phyloP scores from a whole-genome alignment of 345 rosid species.

The Cardamine occulta region DNA sequence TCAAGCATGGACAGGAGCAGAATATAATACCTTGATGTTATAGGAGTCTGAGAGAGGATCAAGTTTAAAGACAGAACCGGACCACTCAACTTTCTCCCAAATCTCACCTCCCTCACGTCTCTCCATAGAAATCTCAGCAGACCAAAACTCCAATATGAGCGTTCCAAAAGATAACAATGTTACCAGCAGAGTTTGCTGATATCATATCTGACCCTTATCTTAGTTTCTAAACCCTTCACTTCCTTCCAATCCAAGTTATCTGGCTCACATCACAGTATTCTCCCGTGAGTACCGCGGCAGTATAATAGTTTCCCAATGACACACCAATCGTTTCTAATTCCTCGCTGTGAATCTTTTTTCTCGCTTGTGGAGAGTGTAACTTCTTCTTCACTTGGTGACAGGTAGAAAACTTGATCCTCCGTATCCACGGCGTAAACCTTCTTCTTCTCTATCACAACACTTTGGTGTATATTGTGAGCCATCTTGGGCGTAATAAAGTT shows the following conservation, averaged over 20 bases:
- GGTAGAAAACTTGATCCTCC: too few relatives aligned
- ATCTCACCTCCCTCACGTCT: neutral
- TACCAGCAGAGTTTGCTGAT: neutral
- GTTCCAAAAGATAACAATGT: conserved; percentile 6
- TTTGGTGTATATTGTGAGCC: neutral
- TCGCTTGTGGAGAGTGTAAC: too few relatives aligned
- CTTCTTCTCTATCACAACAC: neutral
- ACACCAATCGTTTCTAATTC: conserved; percentile 18
- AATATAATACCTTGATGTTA: neutral
- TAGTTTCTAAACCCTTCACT: conserved; percentile 7
- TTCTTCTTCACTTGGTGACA: too few relatives aligned
- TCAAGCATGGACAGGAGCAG: conserved; percentile 1
- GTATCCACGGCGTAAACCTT: neutral
- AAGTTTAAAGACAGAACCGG: neutral
- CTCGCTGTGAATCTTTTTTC: too few relatives aligned
- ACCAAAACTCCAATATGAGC: neutral
- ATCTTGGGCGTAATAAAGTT: too few relatives aligned
- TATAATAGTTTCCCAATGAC: neutral
- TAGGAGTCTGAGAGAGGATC: neutral
- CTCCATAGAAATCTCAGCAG: neutral
- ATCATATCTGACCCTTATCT: too few relatives aligned
- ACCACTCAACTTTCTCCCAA: conserved; percentile 15
- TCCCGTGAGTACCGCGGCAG: neutral
- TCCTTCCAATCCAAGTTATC: conserved; percentile 5
- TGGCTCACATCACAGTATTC: neutral